phyloP scores from a whole-genome alignment of 306 rosid species.

The Inga leiocalycina region DNA sequence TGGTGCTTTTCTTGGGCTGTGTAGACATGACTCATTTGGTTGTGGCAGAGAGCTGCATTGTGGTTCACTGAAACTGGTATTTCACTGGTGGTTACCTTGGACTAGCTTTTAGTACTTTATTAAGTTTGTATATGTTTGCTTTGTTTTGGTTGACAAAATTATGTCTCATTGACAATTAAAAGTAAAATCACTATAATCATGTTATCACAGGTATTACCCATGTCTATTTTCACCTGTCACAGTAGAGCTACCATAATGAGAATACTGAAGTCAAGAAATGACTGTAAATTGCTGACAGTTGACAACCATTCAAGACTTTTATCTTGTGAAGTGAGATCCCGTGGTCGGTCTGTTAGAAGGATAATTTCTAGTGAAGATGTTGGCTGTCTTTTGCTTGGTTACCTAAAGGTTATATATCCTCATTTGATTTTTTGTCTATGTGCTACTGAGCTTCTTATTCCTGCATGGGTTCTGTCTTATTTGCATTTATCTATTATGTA shows the following conservation, averaged over 20 bases:
- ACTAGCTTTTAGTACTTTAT: conserved; percentile 21
- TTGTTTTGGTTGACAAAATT: conserved; percentile 14
- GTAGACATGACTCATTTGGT: conserved; percentile 56
- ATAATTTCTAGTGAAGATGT: conserved; percentile 62
- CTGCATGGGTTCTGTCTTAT: conserved; percentile 14
- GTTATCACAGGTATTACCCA: conserved; percentile 67
- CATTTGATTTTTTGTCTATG: conserved; percentile 24
- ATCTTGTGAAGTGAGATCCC: conserved; percentile 50
- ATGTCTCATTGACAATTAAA: conserved; percentile 18
- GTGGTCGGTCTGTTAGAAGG: conserved; percentile 53
- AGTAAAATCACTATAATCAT: conserved; percentile 16
- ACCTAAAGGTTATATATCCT: conserved; percentile 61
- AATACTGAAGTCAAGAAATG: conserved; percentile 40
- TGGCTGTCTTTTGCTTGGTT: conserved; percentile 71
- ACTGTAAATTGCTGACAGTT: conserved; percentile 33
- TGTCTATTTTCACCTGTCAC: conserved; percentile 49
- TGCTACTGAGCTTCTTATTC: conserved; percentile 27
- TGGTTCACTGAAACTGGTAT: conserved; percentile 65
- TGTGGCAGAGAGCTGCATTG: conserved; percentile 58
- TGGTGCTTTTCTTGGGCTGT: conserved; percentile 63
- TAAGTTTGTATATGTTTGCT: conserved; percentile 5
- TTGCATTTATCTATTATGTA: background rate
- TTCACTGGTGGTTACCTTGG: conserved; percentile 8
- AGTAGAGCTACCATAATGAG: conserved; percentile 53
- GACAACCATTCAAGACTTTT: conserved; percentile 43